phyloP scores from a whole-genome alignment of 2,329 filamentous ascomycete genomes.

The Neopestalotiopsis sp. region DNA sequence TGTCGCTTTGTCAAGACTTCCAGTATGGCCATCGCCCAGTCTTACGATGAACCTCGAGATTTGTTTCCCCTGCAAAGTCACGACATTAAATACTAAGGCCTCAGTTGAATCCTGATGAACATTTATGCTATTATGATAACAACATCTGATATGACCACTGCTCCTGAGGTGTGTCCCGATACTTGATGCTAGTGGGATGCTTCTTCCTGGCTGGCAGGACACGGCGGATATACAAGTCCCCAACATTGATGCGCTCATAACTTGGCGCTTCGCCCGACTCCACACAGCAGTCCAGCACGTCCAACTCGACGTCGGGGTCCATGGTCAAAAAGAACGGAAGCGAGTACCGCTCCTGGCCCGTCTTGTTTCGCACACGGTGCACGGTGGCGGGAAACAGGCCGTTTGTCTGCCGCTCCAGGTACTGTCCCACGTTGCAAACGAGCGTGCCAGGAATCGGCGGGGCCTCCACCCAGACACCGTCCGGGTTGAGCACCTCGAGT shows the following conservation, averaged over 20 bases:
- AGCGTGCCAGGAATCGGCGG: slow-evolving; percentile 39
- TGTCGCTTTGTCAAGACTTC: too few relatives aligned
- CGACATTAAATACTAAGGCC: too few relatives aligned
- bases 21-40: too few relatives aligned
- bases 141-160: slow-evolving; percentile 37
- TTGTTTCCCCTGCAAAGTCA: too few relatives aligned
- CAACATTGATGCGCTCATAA: slow-evolving; percentile 34
- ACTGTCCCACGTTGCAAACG: slow-evolving; percentile 46
- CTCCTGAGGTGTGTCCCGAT: slow-evolving; percentile 37
- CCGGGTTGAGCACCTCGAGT: slow-evolving; percentile 46
- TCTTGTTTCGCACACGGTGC: slow-evolving; percentile 43
- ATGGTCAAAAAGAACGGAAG: slow-evolving; percentile 42
- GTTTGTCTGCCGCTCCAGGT: slow-evolving; percentile 45
- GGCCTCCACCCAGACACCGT: slow-evolving; percentile 45
- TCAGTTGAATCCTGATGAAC: too few relatives aligned
- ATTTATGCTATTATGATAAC: slow-evolving; percentile 14
- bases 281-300: slow-evolving; percentile 30
- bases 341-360: slow-evolving; percentile 42
- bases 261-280: slow-evolving; percentile 24
- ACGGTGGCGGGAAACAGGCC: slow-evolving; percentile 44
- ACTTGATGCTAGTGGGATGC: slow-evolving; percentile 42
- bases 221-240: slow-evolving; percentile 38
- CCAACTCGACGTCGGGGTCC: slow-evolving; percentile 30
- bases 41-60: too few relatives aligned
- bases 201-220: slow-evolving; percentile 39